Base-by-base conservation (phyloP, 257 asterid genomes). In the Rehmannia glutinosa region DNA sequence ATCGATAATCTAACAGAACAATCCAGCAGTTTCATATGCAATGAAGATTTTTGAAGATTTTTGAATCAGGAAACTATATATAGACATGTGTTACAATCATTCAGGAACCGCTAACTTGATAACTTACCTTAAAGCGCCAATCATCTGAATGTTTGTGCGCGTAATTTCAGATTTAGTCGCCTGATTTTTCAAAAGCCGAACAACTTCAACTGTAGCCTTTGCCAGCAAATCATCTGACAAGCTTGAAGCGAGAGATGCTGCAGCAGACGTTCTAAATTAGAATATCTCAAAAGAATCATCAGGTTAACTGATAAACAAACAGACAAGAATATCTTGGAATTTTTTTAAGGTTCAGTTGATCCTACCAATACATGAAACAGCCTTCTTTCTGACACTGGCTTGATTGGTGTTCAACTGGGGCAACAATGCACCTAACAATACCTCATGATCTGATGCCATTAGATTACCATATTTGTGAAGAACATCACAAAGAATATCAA, bases 211-310 rank as follows among this genome's bases (percentile, higher is more conserved):
- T 45, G 95, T 94, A 62, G 96, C 96, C 82, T 85, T 94, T 19
- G 93, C 96, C 78, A 94, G 82, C 78, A 87, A 87, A 72, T 91
- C 99, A 83, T 94, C 99, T 27, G 99, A 91, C 86, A 94, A 86
- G 84, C 98, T 88, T 67, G 98, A 89, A 71, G 99, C 91, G 57
- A 91, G 84, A 47, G 98, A 87, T 54, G 98, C 99, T 94, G 96
- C 70, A 78, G 51, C 71, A 64, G 66, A 72, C 55, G 56, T 55
- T 62, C 54, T 28, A 76, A 55, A 46, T 71, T 61, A 59, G 46
- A 55, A 5, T 32, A 57, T 46, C 71, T 30, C 66, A 10, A 27
- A 28, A 62, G 54, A 58, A 68, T 43, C 36, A 49, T 54, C 61
- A 30, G 52, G 35, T 38, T 46, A 57, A 71, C 35, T 43, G 20